Evolutionary conservation across 2,329 filamentous ascomycete genomes (phyloP).

Genomic region (Blastomyces emzantsi): DNA sequence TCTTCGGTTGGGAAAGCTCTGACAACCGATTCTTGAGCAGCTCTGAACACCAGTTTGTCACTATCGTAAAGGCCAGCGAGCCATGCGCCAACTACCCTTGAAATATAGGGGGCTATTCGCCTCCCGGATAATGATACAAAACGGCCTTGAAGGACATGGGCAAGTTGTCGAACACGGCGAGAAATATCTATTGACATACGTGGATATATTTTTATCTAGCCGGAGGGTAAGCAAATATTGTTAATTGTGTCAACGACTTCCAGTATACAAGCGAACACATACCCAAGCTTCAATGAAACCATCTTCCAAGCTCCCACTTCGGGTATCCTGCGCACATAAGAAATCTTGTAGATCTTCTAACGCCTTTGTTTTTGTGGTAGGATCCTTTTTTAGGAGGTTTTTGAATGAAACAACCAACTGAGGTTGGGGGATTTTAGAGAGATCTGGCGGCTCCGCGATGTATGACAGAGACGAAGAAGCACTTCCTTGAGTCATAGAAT

Average conservation of each 20-base stretch:
- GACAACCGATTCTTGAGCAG: conserved; percentile 67
- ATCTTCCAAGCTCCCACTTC: conserved; percentile 62
- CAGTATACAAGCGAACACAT: conserved; percentile 30
- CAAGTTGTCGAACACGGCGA: conserved; percentile 75
- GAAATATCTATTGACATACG: conserved; percentile 83
- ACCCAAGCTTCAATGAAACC: conserved; percentile 84
- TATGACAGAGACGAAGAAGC: conserved; percentile 66
- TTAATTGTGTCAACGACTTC: conserved; percentile 26
- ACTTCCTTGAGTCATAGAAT: conserved; percentile 32
- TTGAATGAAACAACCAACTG: conserved; percentile 86
- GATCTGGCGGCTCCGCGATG: conserved; percentile 73
- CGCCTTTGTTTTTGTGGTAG: conserved; percentile 81
- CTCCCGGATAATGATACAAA: conserved; percentile 57
- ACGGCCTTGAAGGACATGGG: conserved; percentile 64
- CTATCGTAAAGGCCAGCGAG: conserved; percentile 80
- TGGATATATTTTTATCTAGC: conserved; percentile 73
- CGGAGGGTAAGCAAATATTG: conserved; percentile 28
- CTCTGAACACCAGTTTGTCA: conserved; percentile 64
- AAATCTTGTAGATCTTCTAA: conserved; percentile 72
- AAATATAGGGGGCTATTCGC: conserved; percentile 70
- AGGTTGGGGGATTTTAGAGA: conserved; percentile 66
- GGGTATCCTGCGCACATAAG: conserved; percentile 46
- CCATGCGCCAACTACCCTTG: conserved; percentile 78
- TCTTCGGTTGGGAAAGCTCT: conserved; percentile 70
- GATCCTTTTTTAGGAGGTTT: conserved; percentile 85